Conservation (phyloP, 306 rosid species). For the Castanea mollissima region DNA sequence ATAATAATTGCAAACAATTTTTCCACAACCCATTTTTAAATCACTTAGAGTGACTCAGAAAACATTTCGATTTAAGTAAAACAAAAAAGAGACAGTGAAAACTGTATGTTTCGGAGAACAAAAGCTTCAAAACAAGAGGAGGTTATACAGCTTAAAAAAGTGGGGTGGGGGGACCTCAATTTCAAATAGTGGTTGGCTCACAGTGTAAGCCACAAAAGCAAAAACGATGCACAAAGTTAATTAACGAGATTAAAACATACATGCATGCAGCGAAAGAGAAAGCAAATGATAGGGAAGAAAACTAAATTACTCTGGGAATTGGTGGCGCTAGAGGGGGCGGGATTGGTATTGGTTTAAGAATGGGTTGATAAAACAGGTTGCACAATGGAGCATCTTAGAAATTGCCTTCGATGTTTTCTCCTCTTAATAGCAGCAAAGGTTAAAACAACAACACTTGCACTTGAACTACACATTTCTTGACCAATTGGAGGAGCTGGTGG, state of each 20-base stretch:
- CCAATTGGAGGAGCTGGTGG: neutral
- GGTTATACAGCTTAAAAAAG: too few species aligned
- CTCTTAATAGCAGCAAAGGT: neutral
- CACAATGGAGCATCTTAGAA: neutral
- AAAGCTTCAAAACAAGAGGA: too few species aligned
- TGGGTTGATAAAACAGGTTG: neutral
- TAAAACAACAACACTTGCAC: neutral
- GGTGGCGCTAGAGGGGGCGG: slow-evolving; percentile 3
- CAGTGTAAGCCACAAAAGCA: neutral
- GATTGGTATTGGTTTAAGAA: neutral
- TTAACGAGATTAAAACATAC: neutral
- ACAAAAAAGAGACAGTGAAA: too few species aligned
- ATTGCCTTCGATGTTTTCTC: neutral
- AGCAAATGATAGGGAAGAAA: neutral
- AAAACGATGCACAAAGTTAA: neutral
- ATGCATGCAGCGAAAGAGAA: neutral
- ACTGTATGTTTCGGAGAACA: too few species aligned
- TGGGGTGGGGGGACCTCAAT: too few species aligned
- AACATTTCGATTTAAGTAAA: too few species aligned
- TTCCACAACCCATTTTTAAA: too few species aligned
- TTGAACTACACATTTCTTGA: too few species aligned
- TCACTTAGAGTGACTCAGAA: too few species aligned
- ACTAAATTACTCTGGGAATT: slow-evolving; percentile 3
- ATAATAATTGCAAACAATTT: too few species aligned
- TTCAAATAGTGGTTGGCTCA: too few species aligned